Evolutionary conservation across 192 early-diverging fungal genomes (phyloP), one percentile per base, ranked within the genome.

Genomic region (Linderina pennispora): DNA sequence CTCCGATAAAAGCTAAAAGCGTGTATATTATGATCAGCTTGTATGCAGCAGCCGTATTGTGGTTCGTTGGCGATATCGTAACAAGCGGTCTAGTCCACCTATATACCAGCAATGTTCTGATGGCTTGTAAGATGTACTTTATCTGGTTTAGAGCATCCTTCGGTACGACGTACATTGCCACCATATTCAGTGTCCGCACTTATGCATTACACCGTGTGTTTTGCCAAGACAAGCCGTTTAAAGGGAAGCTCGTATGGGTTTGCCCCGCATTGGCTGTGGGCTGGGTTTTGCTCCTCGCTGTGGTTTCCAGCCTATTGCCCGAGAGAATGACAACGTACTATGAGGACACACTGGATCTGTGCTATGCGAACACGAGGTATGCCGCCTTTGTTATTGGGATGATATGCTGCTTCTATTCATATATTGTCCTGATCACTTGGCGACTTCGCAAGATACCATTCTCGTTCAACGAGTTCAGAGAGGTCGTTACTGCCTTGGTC

Each of bases 181-280:
- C 48, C 4, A 23, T 53, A 21, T 71, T 64, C 46, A 52, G 56
- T 8, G 41, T 71, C 8, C 56, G 68, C 22, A 58, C 52, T 36
- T 71, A 56, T 20, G 58, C 68, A 15, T 35, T 71, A 9, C 64
- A 71, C 45, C 36, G 53, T 26, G 57, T 71, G 23, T 71, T 71
- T 22, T 40, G 33, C 37, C 59, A 49, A 20, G 50, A 53, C 1
- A 62, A 52, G 32, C 55, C 68, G 8, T 71, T 53, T 41, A 58
- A 43, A 2, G 60, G 56, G 0, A 45, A 38, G 19, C n/a, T 31
- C 2, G 22, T 50, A 10, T 16, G 52, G 3, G 1, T 55, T n/a
- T 45, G 45, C 14, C 8, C 58, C 1, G 36, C 43, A 2, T 3
- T 55, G 2, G 23, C 56, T 25, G 26, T 63, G 0, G 3, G 43